These are phyloP conservation scores for Chlamydomonas sp. DNA, from an alignment of 139 green algal genomes.

Conservation along the genomic window DNA sequence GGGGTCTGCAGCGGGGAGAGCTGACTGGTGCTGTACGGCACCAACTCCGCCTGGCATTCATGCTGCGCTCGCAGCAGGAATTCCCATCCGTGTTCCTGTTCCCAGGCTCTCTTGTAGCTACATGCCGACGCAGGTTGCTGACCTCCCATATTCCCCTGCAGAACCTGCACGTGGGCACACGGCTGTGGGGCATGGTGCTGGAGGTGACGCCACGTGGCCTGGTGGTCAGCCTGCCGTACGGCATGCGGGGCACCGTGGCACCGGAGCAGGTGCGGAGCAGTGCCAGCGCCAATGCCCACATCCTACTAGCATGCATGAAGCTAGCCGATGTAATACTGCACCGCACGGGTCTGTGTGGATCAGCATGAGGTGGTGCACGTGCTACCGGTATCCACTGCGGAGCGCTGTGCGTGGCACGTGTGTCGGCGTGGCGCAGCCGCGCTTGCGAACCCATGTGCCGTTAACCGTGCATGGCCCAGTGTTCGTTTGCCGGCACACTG, in stretches of 20 bases:
- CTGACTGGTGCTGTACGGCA: too few species aligned
- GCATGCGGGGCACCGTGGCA: slow-evolving; percentile 78
- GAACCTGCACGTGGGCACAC: slow-evolving; percentile 70
- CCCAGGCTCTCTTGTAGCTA: too few species aligned
- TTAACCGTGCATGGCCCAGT: neutral
- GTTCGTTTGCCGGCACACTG: neutral
- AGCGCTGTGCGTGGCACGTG: neutral
- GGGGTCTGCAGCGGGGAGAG: too few species aligned
- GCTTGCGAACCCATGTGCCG: neutral
- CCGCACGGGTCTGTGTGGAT: neutral
- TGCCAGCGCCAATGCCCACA: neutral
- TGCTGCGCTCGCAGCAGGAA: too few species aligned
- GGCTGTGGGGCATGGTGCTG: slow-evolving; percentile 80
- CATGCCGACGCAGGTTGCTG: neutral
- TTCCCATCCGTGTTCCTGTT: too few species aligned
- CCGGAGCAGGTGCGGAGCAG: slow-evolving; percentile 44
- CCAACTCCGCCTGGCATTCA: too few species aligned
- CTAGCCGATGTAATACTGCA: too few species aligned
- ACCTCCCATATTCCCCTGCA: slow-evolving; percentile 35
- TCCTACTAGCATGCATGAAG: neutral
- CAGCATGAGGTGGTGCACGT: neutral
- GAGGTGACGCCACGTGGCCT: slow-evolving; percentile 77
- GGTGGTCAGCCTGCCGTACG: slow-evolving; percentile 83
- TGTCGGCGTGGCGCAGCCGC: neutral
- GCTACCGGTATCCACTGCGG: neutral